Conservation (phyloP, 192 early-diverging fungal species). For the Spinellus fusiger region DNA sequence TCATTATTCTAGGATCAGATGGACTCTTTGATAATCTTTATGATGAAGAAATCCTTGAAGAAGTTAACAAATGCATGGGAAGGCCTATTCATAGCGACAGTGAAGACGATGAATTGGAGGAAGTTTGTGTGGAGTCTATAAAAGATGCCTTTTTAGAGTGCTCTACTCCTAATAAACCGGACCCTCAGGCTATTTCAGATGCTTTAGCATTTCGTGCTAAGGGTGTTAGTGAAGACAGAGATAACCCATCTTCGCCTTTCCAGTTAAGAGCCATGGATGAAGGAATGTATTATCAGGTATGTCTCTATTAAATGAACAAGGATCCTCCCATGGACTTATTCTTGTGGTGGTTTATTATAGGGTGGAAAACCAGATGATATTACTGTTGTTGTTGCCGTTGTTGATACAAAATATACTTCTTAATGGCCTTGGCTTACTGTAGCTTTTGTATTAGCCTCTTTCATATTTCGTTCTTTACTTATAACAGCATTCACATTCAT, state of each 20-base stretch:
- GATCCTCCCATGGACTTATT: neutral
- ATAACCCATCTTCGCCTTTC: conserved; percentile 78
- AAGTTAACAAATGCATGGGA: conserved; percentile 50
- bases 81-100: neutral
- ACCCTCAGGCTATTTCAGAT: conserved; percentile 73
- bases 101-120: neutral
- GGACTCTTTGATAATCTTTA: conserved; percentile 97
- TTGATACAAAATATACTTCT: too few relatives aligned
- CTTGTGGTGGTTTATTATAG: conserved; percentile 54
- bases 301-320: neutral
- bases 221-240: conserved; percentile 72
- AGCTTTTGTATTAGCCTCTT: too few relatives aligned
- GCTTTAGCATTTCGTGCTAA: conserved; percentile 75
- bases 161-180: conserved; percentile 29
- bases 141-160: conserved; percentile 15
- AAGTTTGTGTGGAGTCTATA: too few relatives aligned
- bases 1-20: conserved; percentile 89
- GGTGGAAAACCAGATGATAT: conserved; percentile 96
- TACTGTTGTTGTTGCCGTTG: conserved; percentile 77
- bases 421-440: too few relatives aligned
- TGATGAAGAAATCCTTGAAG: conserved; percentile 95
- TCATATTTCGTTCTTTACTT: too few relatives aligned
- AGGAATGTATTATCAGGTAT: conserved; percentile 53
- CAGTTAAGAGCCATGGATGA: conserved; percentile 91
- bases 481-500: too few relatives aligned